Conservation (phyloP, 805 yeast genomes). For the Schizosaccharomyces pombe region ASM294v3 CU329670.1:3725501-3726000, state of each 20-base stretch:
- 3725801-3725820: too few species aligned
- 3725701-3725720: slow-evolving; percentile 48
- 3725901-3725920: too few species aligned
- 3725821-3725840: not conserved
- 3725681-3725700: slow-evolving; percentile 78
- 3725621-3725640: slow-evolving; percentile 66
- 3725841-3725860: not conserved
- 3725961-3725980: slow-evolving; percentile 67
- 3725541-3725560: slow-evolving; percentile 67
- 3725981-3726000: slow-evolving; percentile 62
- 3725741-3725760: not conserved
- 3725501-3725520: slow-evolving; percentile 92
- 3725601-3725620: slow-evolving; percentile 26
- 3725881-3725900: not conserved
- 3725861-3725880: not conserved
- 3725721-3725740: not conserved
- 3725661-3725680: slow-evolving; percentile 58
- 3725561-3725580: slow-evolving; percentile 59
- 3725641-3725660: slow-evolving; percentile 66
- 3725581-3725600: slow-evolving; percentile 52
- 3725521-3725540: slow-evolving; percentile 84
- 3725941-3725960: slow-evolving; percentile 16
- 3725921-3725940: not conserved
- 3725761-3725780: too few species aligned
- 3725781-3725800: too few species aligned